Conservation (phyloP, 2,329 filamentous ascomycete genomes). For the Scopulariopsis brevicaulis region DNA sequence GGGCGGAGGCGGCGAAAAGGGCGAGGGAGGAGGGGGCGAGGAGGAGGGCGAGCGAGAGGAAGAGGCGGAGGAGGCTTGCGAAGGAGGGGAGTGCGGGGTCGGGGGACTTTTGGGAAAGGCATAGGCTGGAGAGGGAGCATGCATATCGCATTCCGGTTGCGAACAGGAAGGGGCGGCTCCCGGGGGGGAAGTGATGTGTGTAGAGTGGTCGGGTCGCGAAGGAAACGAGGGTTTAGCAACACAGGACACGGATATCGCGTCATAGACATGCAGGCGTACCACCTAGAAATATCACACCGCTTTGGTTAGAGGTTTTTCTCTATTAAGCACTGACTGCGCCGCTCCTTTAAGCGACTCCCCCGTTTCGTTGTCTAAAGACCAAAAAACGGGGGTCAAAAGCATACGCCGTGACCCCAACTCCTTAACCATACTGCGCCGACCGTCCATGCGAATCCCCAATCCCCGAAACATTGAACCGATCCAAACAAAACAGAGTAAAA, state of each 20-base stretch:
- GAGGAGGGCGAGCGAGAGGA: constrained; percentile 11
- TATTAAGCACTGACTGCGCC: no score
- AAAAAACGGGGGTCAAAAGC: not conserved
- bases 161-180: constrained; percentile 15
- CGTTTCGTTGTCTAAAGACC: no score
- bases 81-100: constrained; percentile 18
- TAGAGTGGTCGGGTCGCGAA: not conserved
- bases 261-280: no score
- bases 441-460: not conserved
- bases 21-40: constrained; percentile 1
- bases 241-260: no score
- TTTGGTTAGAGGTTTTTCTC: no score
- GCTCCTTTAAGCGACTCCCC: no score
- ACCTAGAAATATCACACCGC: no score
- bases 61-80: constrained; percentile 15
- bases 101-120: constrained; percentile 26
- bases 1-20: not conserved
- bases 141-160: constrained; percentile 26
- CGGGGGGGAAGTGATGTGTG: not conserved
- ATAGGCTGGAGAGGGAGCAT: constrained; percentile 24
- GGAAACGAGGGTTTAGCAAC: no score
- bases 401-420: not conserved
- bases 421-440: not conserved
- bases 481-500: not conserved
- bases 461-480: not conserved